Evolutionary conservation across 768 basidiomycete species (phyloP).

Genomic region (Russula sp.): DNA sequence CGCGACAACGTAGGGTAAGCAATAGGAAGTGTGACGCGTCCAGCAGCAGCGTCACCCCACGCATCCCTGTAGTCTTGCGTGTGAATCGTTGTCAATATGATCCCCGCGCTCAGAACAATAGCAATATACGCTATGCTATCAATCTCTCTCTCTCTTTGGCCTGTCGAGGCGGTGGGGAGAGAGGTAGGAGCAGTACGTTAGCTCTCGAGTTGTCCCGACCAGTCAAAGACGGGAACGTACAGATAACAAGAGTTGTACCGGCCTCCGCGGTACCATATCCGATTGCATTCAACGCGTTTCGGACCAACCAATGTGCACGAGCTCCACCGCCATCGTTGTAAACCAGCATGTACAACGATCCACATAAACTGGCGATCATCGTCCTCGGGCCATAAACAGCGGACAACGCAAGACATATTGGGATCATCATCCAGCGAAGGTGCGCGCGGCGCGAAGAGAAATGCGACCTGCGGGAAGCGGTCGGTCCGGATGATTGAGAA

Average conservation of each 20-base stretch:
- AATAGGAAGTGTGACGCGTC: constrained; percentile 46
- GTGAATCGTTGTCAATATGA: constrained; percentile 48
- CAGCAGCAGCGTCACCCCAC: constrained; percentile 41
- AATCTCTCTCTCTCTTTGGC: constrained; percentile 25
- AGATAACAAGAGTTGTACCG: constrained; percentile 39
- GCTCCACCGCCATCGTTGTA: constrained; percentile 34
- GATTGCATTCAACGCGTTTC: constrained; percentile 38
- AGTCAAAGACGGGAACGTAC: constrained; percentile 30
- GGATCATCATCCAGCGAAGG: constrained; percentile 36
- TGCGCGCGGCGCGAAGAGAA: constrained; percentile 27
- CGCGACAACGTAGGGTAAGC: constrained; percentile 40
- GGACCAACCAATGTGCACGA: constrained; percentile 37
- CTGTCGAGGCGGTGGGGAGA: not conserved
- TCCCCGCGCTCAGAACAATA: constrained; percentile 38
- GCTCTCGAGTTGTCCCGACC: not conserved
- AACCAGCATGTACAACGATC: constrained; percentile 28
- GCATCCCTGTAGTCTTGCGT: constrained; percentile 49
- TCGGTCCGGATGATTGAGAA: constrained; percentile 36
- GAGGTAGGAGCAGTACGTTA: not conserved
- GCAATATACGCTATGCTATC: constrained; percentile 37
- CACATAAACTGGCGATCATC: constrained; percentile 25
- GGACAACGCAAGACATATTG: constrained; percentile 33
- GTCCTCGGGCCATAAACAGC: constrained; percentile 28
- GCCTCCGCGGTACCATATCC: constrained; percentile 41
- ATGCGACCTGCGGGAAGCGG: constrained; percentile 38